Base-by-base conservation (phyloP, 2,329 filamentous ascomycete species). In the Colletotrichum sp. region DNA sequence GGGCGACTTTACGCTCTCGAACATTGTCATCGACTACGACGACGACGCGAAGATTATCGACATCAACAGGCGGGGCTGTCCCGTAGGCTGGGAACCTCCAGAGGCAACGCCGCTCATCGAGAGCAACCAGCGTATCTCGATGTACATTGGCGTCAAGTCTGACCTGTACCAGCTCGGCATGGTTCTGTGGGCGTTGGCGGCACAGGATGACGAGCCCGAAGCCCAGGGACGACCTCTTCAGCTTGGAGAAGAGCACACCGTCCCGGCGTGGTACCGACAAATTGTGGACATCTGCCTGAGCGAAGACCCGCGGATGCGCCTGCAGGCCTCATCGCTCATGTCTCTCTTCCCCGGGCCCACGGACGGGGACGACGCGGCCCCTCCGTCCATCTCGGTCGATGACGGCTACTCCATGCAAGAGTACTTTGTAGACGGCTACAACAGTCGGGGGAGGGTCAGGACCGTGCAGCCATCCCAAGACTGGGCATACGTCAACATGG, bases 121-220 rank as follows among this genome's bases (percentile, higher is more conserved):
- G 78, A 96, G 93, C 84, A 95, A 95, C 74, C 96, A 98, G 84
- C 92, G 95, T 34, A 96, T 99, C 69, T 94, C 95, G 62, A 98
- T 99, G 94, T 98, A 98, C 82, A 99, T 99, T 82, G 96, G 97
- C 15, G 96, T 98, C 82, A 99, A 99, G 85, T 98, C 96, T 1
- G 97, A 99, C 85, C 88, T 99, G 2, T 99, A 94, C 81, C 97
- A 99, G 85, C 90, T 99, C 7, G 97, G 97, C 7, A 99, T 99
- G 97, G 96, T 98, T 3, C 87, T 99, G 4, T 99, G 96, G 95
- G 95, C 95, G 26, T 87, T 99, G 62, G 96, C 95, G 2, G 94
- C 94, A 82, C 92, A 96, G 79, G 92, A 96, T 72, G 96, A 99
- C 81, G 96, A 99, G 81, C 97, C 97, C 2, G 97, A 99, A 83